These are phyloP conservation scores for Trametes coccinea DNA, from an alignment of 768 basidiomycete genomes.

Conservation along the genomic window DNA sequence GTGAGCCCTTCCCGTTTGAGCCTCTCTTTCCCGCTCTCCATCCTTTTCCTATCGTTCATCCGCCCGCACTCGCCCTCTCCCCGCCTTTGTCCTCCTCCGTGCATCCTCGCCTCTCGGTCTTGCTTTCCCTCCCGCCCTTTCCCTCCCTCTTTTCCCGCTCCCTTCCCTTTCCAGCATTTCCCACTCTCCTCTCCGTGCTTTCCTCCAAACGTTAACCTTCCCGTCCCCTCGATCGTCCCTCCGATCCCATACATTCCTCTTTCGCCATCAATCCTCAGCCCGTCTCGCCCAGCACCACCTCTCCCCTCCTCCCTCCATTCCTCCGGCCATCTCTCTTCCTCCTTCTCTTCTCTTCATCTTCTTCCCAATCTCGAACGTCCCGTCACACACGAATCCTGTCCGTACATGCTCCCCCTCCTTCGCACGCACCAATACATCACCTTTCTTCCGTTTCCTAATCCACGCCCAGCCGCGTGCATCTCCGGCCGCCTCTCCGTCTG, in stretches of 20 bases:
- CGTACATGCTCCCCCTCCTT: not conserved
- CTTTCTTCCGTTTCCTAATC: too few species aligned
- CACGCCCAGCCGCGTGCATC: too few species aligned
- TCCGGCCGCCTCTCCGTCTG: not conserved
- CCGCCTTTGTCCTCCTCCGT: not conserved
- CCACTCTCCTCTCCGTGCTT: not conserved
- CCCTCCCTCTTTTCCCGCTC: not conserved
- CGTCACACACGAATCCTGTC: not conserved
- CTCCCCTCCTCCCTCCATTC: conserved; percentile 1
- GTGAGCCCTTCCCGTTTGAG: not conserved
- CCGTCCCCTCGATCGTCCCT: conserved; percentile 4
- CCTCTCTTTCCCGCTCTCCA: not conserved
- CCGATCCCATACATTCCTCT: conserved; percentile 17
- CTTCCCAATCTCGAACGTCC: not conserved
- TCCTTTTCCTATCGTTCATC: too few species aligned
- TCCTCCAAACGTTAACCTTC: conserved; percentile 16
- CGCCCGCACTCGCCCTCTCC: not conserved
- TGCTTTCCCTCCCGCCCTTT: not conserved
- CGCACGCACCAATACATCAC: not conserved
- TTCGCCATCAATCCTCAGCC: not conserved
- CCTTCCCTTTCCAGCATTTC: not conserved
- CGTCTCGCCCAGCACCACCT: not conserved
- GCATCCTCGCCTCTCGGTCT: not conserved
- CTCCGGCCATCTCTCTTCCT: not conserved
- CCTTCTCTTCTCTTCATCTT: not conserved